A percentile compares a stretch with the other conserved stretches of the same genome.
phyloP scores from a whole-genome alignment of 2,329 filamentous ascomycete species.

The Shiraia bambusicola region DNA sequence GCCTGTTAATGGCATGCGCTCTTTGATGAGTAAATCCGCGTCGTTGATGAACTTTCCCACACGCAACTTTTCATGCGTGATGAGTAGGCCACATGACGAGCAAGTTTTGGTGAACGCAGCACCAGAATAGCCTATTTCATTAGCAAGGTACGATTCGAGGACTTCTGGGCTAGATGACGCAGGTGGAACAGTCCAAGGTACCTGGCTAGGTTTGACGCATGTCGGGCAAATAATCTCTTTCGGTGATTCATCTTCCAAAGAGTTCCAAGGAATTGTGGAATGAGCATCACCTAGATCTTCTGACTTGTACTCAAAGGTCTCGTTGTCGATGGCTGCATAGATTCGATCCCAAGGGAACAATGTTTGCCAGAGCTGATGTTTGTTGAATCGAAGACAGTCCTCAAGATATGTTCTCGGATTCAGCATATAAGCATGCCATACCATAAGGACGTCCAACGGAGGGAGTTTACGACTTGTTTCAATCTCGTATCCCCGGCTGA shows the following conservation, averaged over 20 bases:
- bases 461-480: constrained; percentile 7
- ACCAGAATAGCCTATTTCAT: constrained; percentile 63
- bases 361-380: constrained; percentile 59
- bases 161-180: background rate
- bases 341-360: constrained; percentile 64
- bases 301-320: constrained; percentile 59
- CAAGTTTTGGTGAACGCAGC: constrained; percentile 56
- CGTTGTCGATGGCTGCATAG: constrained; percentile 53
- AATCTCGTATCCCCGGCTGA: constrained; percentile 5
- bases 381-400: constrained; percentile 65
- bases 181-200: constrained; percentile 61
- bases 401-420: constrained; percentile 75
- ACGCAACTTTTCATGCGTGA: constrained; percentile 62
- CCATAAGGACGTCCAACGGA: constrained; percentile 69
- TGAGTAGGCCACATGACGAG: constrained; percentile 49
- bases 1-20: constrained; percentile 63
- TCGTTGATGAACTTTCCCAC: constrained; percentile 64
- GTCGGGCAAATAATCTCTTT: constrained; percentile 59
- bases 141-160: constrained; percentile 38
- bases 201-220: constrained; percentile 49
- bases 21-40: constrained; percentile 49
- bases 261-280: constrained; percentile 60
- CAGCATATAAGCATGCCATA: constrained; percentile 77
- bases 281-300: constrained; percentile 46
- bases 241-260: constrained; percentile 51